These are phyloP conservation scores for Lipomyces starkeyi DNA, from an alignment of 805 yeast genomes.

Conservation along the genomic window DNA sequence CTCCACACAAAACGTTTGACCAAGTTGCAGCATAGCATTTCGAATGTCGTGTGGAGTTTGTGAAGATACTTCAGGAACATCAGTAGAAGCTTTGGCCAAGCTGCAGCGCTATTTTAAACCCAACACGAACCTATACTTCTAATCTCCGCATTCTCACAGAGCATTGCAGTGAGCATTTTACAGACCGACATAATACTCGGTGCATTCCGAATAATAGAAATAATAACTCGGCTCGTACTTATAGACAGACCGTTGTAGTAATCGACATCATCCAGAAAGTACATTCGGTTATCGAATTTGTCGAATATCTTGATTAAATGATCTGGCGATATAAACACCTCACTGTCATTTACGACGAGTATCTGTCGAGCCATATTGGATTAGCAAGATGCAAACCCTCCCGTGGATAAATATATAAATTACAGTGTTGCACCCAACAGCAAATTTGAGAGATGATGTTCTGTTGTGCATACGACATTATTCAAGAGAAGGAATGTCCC, in stretches of 20 bases:
- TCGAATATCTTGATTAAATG: constrained; percentile 6
- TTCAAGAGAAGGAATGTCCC: not conserved
- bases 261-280: constrained; percentile 10
- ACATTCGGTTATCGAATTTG: constrained; percentile 5
- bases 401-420: not conserved
- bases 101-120: not conserved
- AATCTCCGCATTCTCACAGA: not conserved
- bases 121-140: not conserved
- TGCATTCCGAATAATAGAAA: constrained; percentile 5
- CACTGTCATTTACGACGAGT: not conserved
- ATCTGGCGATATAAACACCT: not conserved
- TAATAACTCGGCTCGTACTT: constrained; percentile 6
- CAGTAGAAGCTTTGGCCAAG: not conserved
- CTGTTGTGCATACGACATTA: not conserved
- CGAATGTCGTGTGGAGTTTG: not conserved
- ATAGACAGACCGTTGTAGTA: constrained; percentile 6
- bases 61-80: not conserved
- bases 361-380: not conserved
- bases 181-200: not conserved
- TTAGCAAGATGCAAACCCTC: not conserved
- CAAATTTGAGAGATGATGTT: not conserved
- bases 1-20: not conserved
- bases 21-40: constrained; percentile 9
- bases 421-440: not conserved
- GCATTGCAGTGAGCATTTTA: constrained; percentile 6